Evolutionary conservation across 768 basidiomycete genomes (phyloP).

Genomic region (Leccinum imitatum): DNA sequence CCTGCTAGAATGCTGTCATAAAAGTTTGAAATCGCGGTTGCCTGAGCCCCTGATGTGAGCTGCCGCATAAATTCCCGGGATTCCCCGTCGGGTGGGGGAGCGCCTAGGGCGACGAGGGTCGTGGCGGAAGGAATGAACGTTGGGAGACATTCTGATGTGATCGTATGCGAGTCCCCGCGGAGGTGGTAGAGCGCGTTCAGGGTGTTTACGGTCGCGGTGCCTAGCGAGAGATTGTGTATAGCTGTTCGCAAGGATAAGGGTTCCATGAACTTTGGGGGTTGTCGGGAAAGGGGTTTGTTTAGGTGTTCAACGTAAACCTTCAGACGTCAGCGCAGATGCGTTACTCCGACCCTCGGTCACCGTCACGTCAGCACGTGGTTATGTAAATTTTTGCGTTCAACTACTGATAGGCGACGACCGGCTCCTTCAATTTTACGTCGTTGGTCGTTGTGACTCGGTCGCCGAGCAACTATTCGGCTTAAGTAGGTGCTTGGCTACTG

Average conservation of each 20-base stretch:
- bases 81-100: constrained; percentile 6
- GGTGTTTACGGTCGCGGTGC: constrained; percentile 9
- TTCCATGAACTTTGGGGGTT: not conserved
- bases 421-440: constrained; percentile 1
- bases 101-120: constrained; percentile 11
- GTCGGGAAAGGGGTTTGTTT: not conserved
- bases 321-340: not conserved
- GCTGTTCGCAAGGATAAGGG: constrained; percentile 9
- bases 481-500: not conserved
- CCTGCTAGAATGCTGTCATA: constrained; percentile 57
- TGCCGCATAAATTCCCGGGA: constrained; percentile 13
- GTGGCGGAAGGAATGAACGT: constrained; percentile 16
- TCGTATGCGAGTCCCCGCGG: not conserved
- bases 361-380: constrained; percentile 8
- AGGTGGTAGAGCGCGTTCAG: constrained; percentile 8
- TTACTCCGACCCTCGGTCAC: constrained; percentile 8
- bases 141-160: constrained; percentile 3
- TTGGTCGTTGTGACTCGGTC: not conserved
- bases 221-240: not conserved
- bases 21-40: constrained; percentile 36
- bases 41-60: constrained; percentile 41
- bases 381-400: too few relatives aligned
- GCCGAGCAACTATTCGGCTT: not conserved
- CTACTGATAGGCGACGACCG: not conserved
- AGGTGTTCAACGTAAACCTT: not conserved